Conservation (phyloP, 2,329 filamentous ascomycete species). For the Fusarium torreyae region DNA sequence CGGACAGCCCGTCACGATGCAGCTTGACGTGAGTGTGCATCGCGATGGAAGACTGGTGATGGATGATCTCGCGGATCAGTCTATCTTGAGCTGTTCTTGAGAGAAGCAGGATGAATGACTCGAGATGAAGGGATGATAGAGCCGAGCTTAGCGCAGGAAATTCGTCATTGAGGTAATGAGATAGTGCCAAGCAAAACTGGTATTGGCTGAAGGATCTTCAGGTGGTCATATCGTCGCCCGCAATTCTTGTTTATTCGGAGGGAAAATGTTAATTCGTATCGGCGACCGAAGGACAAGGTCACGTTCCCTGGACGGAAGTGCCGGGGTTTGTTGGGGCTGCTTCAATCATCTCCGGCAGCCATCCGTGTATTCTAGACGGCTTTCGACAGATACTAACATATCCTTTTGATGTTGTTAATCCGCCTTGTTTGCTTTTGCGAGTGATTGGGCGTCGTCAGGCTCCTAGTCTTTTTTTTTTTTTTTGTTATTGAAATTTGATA, state of each 20-base stretch:
- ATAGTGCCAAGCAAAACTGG: conserved; percentile 31
- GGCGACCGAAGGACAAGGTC: conserved; percentile 1
- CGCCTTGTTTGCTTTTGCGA: conserved; percentile 6
- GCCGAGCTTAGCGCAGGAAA: conserved; percentile 32
- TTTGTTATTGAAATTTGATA: conserved; percentile 9
- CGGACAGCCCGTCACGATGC: conserved; percentile 10
- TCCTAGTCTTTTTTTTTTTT: background rate
- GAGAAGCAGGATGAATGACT: conserved; percentile 18
- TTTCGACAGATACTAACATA: conserved; percentile 3
- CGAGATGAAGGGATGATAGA: background rate
- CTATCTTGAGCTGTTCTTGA: conserved; percentile 5
- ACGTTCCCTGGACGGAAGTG: conserved; percentile 10
- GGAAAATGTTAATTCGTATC: conserved; percentile 18
- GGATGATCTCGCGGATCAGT: conserved; percentile 30
- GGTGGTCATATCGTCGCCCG: conserved; percentile 17
- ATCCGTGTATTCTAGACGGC: background rate
- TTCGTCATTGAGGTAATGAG: conserved; percentile 32
- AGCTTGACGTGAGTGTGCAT: conserved; percentile 30
- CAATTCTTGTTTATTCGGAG: conserved; percentile 33
- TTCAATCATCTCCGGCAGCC: conserved; percentile 1
- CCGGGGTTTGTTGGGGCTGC: conserved; percentile 19
- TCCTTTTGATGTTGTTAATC: background rate
- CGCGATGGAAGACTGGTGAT: background rate
- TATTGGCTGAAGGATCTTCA: conserved; percentile 21
- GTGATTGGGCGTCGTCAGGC: conserved; percentile 6